A percentile compares a stretch with the other conserved stretches of the same genome.
Evolutionary conservation across 805 yeast genomes (phyloP).

Genomic region (Blastobotrys parvus): DNA sequence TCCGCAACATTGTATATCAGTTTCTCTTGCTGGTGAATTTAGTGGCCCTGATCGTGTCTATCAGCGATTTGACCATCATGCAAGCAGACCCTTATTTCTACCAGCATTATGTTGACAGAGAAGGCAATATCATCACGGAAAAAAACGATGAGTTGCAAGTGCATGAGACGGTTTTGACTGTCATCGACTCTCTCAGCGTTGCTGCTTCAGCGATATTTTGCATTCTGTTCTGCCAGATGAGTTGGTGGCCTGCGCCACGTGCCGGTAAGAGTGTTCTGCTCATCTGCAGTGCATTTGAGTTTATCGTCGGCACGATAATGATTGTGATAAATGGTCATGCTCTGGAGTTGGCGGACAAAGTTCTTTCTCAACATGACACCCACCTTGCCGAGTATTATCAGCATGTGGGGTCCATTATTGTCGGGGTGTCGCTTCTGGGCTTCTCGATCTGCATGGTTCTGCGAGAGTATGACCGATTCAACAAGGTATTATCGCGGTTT

Average conservation of each 20-base stretch:
- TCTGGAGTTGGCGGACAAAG: background rate
- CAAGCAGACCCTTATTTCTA: too few species aligned
- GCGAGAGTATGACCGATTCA: conserved; percentile 3
- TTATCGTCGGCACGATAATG: conserved; percentile 3
- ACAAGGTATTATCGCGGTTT: background rate
- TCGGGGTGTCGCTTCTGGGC: conserved; percentile 17
- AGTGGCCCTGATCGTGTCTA: too few species aligned
- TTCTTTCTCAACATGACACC: background rate
- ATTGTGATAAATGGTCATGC: conserved; percentile 4
- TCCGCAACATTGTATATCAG: too few species aligned
- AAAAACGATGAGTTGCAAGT: background rate
- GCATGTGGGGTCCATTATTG: conserved; percentile 13
- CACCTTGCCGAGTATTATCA: conserved; percentile 1
- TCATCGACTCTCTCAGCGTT: background rate
- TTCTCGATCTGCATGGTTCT: conserved; percentile 6
- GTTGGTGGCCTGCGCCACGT: conserved; percentile 4
- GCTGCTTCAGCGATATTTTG: conserved; percentile 1
- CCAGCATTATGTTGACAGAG: too few species aligned
- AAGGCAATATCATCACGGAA: too few species aligned
- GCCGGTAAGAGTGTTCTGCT: conserved; percentile 1
- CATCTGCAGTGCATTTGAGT: conserved; percentile 1
- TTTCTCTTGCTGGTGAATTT: too few species aligned
- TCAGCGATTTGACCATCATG: too few species aligned
- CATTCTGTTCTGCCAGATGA: conserved; percentile 4
- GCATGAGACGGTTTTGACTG: conserved; percentile 4